phyloP scores from a whole-genome alignment of 2,329 filamentous ascomycete species.

The Xylaria digitata region DNA sequence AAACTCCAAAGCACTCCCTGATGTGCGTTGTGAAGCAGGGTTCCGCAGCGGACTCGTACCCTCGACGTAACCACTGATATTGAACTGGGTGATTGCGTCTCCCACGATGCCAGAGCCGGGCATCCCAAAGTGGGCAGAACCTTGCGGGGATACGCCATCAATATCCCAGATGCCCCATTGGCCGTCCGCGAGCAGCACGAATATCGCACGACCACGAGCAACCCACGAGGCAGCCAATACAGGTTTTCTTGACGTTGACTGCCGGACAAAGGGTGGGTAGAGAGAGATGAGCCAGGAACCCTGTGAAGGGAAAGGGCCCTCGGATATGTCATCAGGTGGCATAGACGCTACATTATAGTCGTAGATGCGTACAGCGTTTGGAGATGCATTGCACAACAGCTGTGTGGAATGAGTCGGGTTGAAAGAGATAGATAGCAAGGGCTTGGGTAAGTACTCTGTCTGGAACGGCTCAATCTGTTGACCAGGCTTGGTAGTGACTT shows the following conservation, averaged over 20 bases:
- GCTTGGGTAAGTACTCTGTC: conserved; percentile 66
- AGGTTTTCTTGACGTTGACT: conserved; percentile 64
- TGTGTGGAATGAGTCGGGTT: conserved; percentile 70
- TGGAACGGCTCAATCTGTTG: conserved; percentile 65
- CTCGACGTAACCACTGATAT: conserved; percentile 69
- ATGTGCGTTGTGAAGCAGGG: conserved; percentile 52
- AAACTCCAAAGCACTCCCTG: conserved; percentile 60
- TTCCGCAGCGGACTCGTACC: conserved; percentile 67
- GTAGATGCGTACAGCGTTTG: conserved; percentile 70
- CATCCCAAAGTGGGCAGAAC: conserved; percentile 61
- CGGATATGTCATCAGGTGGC: conserved; percentile 61
- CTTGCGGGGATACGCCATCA: conserved; percentile 65
- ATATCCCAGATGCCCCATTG: conserved; percentile 77
- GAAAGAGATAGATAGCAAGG: conserved; percentile 68
- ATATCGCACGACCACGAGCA: conserved; percentile 67
- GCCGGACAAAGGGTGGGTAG: conserved; percentile 66
- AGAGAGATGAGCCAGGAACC: conserved; percentile 74
- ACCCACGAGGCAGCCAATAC: conserved; percentile 74
- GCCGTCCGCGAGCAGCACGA: conserved; percentile 70
- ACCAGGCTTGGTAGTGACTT: conserved; percentile 53
- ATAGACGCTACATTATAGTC: conserved; percentile 68
- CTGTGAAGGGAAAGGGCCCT: conserved; percentile 65
- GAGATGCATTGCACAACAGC: conserved; percentile 66
- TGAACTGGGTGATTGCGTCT: conserved; percentile 69
- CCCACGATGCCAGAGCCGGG: conserved; percentile 65